Percentiles rank a stretch among this genome's conserved stretches.
Conservation (phyloP, 2,329 filamentous ascomycete species). For the Aschersonia sp. region DNA sequence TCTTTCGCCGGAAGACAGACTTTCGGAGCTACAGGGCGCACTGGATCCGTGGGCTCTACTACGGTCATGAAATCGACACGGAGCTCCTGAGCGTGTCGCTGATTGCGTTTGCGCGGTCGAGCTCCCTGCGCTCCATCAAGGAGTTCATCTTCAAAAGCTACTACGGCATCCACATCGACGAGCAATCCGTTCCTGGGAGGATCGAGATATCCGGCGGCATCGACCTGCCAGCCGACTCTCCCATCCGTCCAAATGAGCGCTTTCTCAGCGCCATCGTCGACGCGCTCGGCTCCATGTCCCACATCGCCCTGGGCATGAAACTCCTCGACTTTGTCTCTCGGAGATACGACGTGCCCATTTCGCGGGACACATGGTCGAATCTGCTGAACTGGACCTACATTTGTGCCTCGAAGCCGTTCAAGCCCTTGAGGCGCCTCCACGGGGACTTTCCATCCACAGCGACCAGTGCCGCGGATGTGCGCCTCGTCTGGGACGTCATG, state of each 20-base stretch:
- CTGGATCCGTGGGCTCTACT: slow-evolving; percentile 11
- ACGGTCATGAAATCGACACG: slow-evolving; percentile 20
- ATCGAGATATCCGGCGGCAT: slow-evolving; percentile 17
- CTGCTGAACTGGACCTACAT: slow-evolving; percentile 55
- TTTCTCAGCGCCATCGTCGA: slow-evolving; percentile 56
- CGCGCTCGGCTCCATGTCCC: slow-evolving; percentile 49
- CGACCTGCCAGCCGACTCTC: slow-evolving; percentile 29
- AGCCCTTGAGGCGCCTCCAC: slow-evolving; percentile 20
- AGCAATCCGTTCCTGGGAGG: slow-evolving; percentile 6
- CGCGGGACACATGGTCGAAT: slow-evolving; percentile 45
- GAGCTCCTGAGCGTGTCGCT: slow-evolving; percentile 24
- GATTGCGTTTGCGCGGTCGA: slow-evolving; percentile 25
- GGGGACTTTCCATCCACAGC: slow-evolving; percentile 13
- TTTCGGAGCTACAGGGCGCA: slow-evolving; percentile 12
- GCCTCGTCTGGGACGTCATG: slow-evolving; percentile 44
- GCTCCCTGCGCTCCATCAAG: slow-evolving; percentile 17
- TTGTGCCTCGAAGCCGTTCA: slow-evolving; percentile 24
- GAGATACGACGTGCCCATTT: slow-evolving; percentile 42
- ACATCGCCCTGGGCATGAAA: slow-evolving; percentile 41
- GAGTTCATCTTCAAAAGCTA: slow-evolving; percentile 16
- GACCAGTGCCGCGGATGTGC: slow-evolving; percentile 27
- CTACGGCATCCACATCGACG: slow-evolving; percentile 14
- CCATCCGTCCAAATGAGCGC: slow-evolving; percentile 39
- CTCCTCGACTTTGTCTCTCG: slow-evolving; percentile 48
- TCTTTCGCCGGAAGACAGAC: slow-evolving; percentile 12